Conservation (phyloP, 1,284 basidiomycete genomes). For the Ganoderma sinense region DNA sequence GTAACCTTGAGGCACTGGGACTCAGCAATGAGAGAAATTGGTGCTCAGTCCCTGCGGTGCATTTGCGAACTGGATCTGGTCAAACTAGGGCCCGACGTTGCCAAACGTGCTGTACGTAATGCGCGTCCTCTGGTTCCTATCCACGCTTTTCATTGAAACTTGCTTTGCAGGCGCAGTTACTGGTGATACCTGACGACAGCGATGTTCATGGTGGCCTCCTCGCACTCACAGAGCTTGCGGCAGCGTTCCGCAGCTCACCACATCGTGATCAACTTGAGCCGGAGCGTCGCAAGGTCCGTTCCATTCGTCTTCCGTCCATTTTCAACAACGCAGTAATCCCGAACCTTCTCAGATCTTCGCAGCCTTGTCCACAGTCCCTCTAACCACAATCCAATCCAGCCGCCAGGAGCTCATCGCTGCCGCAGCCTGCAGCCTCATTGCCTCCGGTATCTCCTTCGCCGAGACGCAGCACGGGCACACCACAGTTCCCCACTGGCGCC, state of each 20-base stretch:
- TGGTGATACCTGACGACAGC: slow-evolving; percentile 71
- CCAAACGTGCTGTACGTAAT: slow-evolving; percentile 57
- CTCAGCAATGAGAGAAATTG: slow-evolving; percentile 78
- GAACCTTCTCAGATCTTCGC: slow-evolving; percentile 59
- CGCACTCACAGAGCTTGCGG: slow-evolving; percentile 76
- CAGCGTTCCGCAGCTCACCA: slow-evolving; percentile 50
- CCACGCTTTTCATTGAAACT: slow-evolving; percentile 5
- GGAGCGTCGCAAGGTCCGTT: slow-evolving; percentile 50
- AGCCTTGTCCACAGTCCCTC: slow-evolving; percentile 60
- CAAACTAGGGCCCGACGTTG: slow-evolving; percentile 58
- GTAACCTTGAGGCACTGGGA: slow-evolving; percentile 94
- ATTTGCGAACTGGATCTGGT: slow-evolving; percentile 72
- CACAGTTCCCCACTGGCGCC: slow-evolving; percentile 66
- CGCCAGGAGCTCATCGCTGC: slow-evolving; percentile 80
- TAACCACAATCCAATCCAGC: slow-evolving; percentile 66
- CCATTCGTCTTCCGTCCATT: neutral
- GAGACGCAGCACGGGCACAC: slow-evolving; percentile 56
- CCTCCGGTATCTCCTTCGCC: slow-evolving; percentile 63
- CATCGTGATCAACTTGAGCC: slow-evolving; percentile 38
- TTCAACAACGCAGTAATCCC: slow-evolving; percentile 18
- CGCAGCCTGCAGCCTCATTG: slow-evolving; percentile 80
- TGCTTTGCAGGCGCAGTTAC: slow-evolving; percentile 56
- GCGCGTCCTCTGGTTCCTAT: slow-evolving; percentile 10
- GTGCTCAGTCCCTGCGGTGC: slow-evolving; percentile 77
- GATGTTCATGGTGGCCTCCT: slow-evolving; percentile 88